Percentiles rank a stretch among this genome's conserved stretches.
Conservation (phyloP, 495 filamentous ascomycete genomes). For the Xylaria sp. region DNA sequence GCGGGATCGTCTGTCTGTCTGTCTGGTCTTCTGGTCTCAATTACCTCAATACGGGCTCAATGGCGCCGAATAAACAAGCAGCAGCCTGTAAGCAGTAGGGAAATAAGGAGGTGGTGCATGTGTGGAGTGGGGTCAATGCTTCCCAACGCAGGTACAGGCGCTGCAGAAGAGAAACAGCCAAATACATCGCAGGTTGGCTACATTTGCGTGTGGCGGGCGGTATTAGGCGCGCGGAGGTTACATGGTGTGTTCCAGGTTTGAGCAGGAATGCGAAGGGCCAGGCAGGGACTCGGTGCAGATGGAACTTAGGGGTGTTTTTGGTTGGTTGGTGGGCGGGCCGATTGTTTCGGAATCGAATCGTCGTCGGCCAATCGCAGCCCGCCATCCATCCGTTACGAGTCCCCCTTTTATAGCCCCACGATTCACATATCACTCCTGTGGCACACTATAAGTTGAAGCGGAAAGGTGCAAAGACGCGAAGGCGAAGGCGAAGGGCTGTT, state of each 20-base stretch:
- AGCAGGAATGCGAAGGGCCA: constrained; percentile 1
- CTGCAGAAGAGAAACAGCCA: neutral
- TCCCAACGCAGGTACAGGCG: constrained; percentile 21
- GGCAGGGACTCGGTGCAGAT: constrained; percentile 6
- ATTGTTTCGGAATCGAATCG: constrained; percentile 5
- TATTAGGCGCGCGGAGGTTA: neutral
- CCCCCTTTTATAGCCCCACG: neutral
- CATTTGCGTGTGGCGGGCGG: neutral
- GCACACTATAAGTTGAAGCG: neutral
- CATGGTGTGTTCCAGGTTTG: constrained; percentile 21
- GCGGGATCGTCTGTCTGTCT: neutral
- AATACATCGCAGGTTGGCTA: neutral
- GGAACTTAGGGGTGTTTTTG: neutral
- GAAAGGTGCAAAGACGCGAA: neutral
- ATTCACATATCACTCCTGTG: constrained; percentile 8
- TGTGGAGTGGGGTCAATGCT: neutral
- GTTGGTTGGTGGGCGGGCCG: constrained; percentile 11
- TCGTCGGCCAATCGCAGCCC: neutral
- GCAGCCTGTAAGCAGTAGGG: neutral
- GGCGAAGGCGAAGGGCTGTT: no score
- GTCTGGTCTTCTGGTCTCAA: neutral
- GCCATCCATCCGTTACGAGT: neutral
- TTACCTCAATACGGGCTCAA: neutral
- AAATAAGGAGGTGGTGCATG: neutral
- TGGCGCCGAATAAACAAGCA: neutral